Conservation (phyloP, 345 rosid genomes). For the Conringia planisiliqua region DNA sequence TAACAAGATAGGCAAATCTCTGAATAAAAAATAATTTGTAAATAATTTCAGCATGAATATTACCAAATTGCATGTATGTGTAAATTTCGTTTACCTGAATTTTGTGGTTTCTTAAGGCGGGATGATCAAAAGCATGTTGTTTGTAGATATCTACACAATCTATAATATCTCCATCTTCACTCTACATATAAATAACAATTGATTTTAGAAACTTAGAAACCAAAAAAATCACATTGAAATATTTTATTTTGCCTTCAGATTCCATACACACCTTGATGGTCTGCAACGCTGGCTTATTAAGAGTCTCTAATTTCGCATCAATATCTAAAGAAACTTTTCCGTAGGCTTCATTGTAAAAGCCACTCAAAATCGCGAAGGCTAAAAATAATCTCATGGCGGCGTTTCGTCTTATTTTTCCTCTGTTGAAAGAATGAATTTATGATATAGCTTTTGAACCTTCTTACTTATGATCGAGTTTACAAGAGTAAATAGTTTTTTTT, state of each 20-base stretch:
- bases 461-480: not conserved
- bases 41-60: not conserved
- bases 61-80: not conserved
- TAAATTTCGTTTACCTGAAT: constrained; percentile 38
- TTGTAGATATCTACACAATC: constrained; percentile 48
- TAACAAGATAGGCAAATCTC: too few species aligned
- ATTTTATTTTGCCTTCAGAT: not conserved
- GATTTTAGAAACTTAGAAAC: not conserved
- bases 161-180: constrained; percentile 53
- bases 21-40: too few species aligned
- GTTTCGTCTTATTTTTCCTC: not conserved
- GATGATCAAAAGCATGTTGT: constrained; percentile 59
- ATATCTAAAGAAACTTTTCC: constrained; percentile 20
- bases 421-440: not conserved
- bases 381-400: not conserved
- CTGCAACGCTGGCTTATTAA: constrained; percentile 51
- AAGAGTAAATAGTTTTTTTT: not conserved
- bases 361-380: not conserved
- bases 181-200: constrained; percentile 24
- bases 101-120: constrained; percentile 36
- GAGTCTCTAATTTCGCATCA: constrained; percentile 35
- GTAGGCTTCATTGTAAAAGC: constrained; percentile 5
- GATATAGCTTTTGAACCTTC: not conserved
- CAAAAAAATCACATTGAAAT: not conserved
- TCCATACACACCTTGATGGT: constrained; percentile 30